These are phyloP conservation scores for Leccinum solheimii DNA, from an alignment of 1,284 basidiomycete species.

Conservation along the genomic window DNA sequence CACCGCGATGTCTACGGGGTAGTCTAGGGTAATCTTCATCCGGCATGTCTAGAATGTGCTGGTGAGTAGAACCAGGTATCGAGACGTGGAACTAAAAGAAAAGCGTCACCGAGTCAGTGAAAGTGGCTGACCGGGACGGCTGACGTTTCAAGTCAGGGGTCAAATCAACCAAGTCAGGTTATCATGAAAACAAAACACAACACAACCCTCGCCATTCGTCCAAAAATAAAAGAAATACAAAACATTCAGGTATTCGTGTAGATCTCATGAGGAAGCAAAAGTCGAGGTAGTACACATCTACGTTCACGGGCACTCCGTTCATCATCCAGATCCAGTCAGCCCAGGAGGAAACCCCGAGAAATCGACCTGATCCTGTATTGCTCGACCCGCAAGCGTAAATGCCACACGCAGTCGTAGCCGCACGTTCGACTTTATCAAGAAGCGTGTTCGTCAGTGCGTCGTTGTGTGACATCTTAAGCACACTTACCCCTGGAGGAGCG, in stretches of 20 bases:
- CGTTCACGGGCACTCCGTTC: neutral
- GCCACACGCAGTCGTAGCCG: conserved; percentile 86
- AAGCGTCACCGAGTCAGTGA: neutral
- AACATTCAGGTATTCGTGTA: conserved; percentile 18
- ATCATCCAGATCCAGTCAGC: conserved; percentile 53
- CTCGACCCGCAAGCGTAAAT: conserved; percentile 68
- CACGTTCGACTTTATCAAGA: conserved; percentile 63
- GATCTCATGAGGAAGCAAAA: conserved; percentile 20
- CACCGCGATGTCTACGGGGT: conserved; percentile 36
- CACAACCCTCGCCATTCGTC: neutral
- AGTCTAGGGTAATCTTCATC: conserved; percentile 33
- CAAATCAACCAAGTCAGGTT: conserved; percentile 11
- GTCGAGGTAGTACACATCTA: conserved; percentile 12
- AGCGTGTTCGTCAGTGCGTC: conserved; percentile 4
- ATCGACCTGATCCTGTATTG: conserved; percentile 91
- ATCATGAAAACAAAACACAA: conserved; percentile 5
- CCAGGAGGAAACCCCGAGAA: conserved; percentile 88
- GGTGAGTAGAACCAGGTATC: neutral
- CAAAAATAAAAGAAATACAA: neutral
- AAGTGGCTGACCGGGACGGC: conserved; percentile 20
- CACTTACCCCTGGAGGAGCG: conserved; percentile 84
- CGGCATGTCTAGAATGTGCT: conserved; percentile 22
- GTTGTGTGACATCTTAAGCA: neutral
- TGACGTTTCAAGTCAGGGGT: conserved; percentile 25
- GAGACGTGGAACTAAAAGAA: neutral